Percentiles rank a stretch among this genome's conserved stretches.
phyloP scores from a whole-genome alignment of 805 yeast genomes.

The Scheffersomyces ergatensis region DNA sequence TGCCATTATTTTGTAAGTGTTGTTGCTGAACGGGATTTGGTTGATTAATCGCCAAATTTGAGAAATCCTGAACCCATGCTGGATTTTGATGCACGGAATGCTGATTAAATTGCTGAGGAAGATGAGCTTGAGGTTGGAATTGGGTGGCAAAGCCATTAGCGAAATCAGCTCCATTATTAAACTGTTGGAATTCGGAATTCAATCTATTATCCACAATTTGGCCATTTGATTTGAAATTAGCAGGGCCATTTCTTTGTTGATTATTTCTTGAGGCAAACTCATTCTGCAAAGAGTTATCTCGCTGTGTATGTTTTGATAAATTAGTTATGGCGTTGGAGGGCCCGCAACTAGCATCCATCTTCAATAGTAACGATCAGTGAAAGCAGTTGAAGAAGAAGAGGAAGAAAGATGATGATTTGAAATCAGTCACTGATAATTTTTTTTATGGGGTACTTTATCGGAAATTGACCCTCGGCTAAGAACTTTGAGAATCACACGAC shows the following conservation, averaged over 20 bases:
- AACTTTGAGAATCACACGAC: too few species aligned
- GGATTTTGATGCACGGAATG: slow-evolving; percentile 4
- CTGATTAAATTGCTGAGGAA: slow-evolving; percentile 6
- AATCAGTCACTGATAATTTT: background rate
- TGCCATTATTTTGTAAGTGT: background rate
- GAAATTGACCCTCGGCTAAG: too few species aligned
- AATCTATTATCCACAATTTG: slow-evolving; percentile 28
- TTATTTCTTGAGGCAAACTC: slow-evolving; percentile 16
- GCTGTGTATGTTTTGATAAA: slow-evolving; percentile 37
- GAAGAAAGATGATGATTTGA: background rate
- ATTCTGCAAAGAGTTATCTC: slow-evolving; percentile 39
- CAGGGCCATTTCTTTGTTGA: slow-evolving; percentile 7
- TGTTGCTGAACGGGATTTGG: slow-evolving; percentile 4
- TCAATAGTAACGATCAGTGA: background rate
- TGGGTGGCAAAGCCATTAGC: slow-evolving; percentile 10
- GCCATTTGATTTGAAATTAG: slow-evolving; percentile 13
- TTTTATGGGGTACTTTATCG: background rate
- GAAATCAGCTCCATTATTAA: slow-evolving; percentile 17
- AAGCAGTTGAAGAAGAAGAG: background rate
- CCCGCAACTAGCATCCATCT: slow-evolving; percentile 37
- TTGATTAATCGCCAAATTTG: slow-evolving; percentile 18
- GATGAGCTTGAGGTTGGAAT: slow-evolving; percentile 9
- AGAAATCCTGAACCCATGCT: slow-evolving; percentile 31
- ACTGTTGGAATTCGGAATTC: slow-evolving; percentile 38
- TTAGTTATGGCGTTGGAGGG: slow-evolving; percentile 44